Evolutionary conservation across 345 rosid species (phyloP).

Genomic region (Hibiscus trionum): DNA sequence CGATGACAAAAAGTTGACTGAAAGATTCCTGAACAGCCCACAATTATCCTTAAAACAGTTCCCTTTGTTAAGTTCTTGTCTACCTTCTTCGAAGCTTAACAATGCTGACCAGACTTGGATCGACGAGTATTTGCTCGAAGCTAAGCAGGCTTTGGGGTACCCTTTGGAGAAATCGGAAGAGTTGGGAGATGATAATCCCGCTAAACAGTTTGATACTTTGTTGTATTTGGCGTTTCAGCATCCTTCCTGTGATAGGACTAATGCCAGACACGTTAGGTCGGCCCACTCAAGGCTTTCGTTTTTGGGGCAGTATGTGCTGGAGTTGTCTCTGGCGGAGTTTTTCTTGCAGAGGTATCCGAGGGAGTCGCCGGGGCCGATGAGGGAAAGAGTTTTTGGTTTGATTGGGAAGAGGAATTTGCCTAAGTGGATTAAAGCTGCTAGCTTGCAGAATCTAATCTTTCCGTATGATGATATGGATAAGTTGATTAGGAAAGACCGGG

Average conservation of each 20-base stretch:
- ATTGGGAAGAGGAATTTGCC: slow-evolving; percentile 87
- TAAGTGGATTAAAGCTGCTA: slow-evolving; percentile 81
- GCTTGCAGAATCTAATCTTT: slow-evolving; percentile 79
- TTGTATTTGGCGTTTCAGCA: slow-evolving; percentile 88
- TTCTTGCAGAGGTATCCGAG: slow-evolving; percentile 91
- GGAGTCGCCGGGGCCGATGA: slow-evolving; percentile 80
- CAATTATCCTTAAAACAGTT: slow-evolving; percentile 76
- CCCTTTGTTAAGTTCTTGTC: slow-evolving; percentile 79
- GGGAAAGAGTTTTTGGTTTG: slow-evolving; percentile 89
- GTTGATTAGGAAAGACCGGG: slow-evolving; percentile 63
- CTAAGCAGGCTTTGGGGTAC: slow-evolving; percentile 90
- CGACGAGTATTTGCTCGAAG: slow-evolving; percentile 83
- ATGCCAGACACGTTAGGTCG: slow-evolving; percentile 68
- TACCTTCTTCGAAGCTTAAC: slow-evolving; percentile 74
- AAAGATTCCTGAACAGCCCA: slow-evolving; percentile 77
- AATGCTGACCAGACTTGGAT: slow-evolving; percentile 85
- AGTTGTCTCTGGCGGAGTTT: slow-evolving; percentile 69
- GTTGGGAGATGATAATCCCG: slow-evolving; percentile 78
- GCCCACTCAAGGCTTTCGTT: slow-evolving; percentile 82
- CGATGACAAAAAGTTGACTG: slow-evolving; percentile 70
- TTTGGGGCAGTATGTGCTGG: slow-evolving; percentile 89
- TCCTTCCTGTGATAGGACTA: slow-evolving; percentile 75
- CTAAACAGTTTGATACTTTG: slow-evolving; percentile 82
- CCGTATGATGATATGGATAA: slow-evolving; percentile 89
- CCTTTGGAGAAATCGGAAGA: slow-evolving; percentile 60